These are phyloP conservation scores for Xylaria acuta DNA, from an alignment of 495 filamentous ascomycete species.

Conservation along the genomic window DNA sequence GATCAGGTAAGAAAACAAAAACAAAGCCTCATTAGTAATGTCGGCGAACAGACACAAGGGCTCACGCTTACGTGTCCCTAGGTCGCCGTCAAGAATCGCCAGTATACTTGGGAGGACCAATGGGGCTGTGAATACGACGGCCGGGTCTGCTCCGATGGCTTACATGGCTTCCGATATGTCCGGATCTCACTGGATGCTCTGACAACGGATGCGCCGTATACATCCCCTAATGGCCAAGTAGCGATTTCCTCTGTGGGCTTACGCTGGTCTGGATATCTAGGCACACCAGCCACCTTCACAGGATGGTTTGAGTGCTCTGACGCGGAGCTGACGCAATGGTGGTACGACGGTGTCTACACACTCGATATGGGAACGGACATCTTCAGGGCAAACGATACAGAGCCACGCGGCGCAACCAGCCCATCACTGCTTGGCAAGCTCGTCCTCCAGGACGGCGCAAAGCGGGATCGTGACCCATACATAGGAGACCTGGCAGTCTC, in stretches of 20 bases:
- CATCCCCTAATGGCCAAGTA: slow-evolving; percentile 46
- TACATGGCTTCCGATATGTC: slow-evolving; percentile 57
- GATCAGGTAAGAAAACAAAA: slow-evolving; percentile 43
- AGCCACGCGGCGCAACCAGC: slow-evolving; percentile 45
- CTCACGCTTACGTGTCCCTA: slow-evolving; percentile 4
- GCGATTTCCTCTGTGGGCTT: slow-evolving; percentile 44
- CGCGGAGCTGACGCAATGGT: slow-evolving; percentile 53
- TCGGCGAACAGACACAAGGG: neutral
- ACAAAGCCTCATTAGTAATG: slow-evolving; percentile 19
- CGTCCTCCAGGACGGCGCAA: slow-evolving; percentile 55
- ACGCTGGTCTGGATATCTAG: slow-evolving; percentile 50
- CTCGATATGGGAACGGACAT: slow-evolving; percentile 50
- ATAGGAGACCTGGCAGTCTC: slow-evolving; percentile 55
- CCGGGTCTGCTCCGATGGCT: slow-evolving; percentile 54
- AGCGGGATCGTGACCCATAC: slow-evolving; percentile 57
- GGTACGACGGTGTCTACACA: slow-evolving; percentile 56
- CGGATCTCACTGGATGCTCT: slow-evolving; percentile 52
- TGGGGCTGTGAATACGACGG: slow-evolving; percentile 46
- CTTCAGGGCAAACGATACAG: slow-evolving; percentile 55
- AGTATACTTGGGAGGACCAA: slow-evolving; percentile 50
- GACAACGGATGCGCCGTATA: slow-evolving; percentile 47
- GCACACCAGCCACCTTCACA: slow-evolving; percentile 51
- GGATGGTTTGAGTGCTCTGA: slow-evolving; percentile 58
- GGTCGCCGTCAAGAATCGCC: slow-evolving; percentile 46
- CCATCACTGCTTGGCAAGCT: slow-evolving; percentile 48